Evolutionary conservation across 352 stramenopile genomes (phyloP), one percentile per base, ranked within the genome.

Genomic region (Aphanomyces euteiches): DNA sequence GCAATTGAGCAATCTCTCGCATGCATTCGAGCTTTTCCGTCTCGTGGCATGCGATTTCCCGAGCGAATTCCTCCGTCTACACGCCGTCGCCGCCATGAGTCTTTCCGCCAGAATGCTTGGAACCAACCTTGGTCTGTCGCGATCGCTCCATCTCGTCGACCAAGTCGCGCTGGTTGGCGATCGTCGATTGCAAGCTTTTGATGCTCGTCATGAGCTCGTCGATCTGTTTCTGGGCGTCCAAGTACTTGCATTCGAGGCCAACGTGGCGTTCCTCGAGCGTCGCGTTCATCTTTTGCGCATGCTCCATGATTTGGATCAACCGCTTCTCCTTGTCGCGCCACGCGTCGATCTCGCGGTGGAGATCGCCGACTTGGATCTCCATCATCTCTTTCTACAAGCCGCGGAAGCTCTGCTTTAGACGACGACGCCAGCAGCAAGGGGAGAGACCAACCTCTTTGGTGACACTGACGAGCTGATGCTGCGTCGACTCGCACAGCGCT

Each of bases 1-100:
- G 77, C 37, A 86, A 74, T 10, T 81, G 72, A 6, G 68, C n/a
- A 7, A 89, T 72, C 38, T 73, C 74, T 3, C 66, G 57, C 50
- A 82, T 56, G 28, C 7, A 67, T 15, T 67, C 59, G 39, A 67
- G 41, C 43, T 67, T 67, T 56, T 67, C 59, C 39, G 43, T 67
- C 41, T 67, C 59, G 8, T 45, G 7, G 4, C 38, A 28, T 28
- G 38, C 39, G 10, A 67, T 28, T 36, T 67, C 59, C 12, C 21
- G 43, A 40, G 28, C 12, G 39, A 53, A 50, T 37, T 67, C 59
- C 21, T 56, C 59, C n/a, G 40, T 38, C 59, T 67, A 56, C 19
- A 10, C 56, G 15, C 17, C 28, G 28, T 28, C 28, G 28, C 28
- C 28, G 28, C 2, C 28, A 28, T 28, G 28, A 45, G 0, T 15